A percentile compares a stretch with the other conserved stretches of the same genome.
These are phyloP conservation scores for Claviceps paspali DNA, from an alignment of 2,329 filamentous ascomycete species.

Conservation along the genomic window DNA sequence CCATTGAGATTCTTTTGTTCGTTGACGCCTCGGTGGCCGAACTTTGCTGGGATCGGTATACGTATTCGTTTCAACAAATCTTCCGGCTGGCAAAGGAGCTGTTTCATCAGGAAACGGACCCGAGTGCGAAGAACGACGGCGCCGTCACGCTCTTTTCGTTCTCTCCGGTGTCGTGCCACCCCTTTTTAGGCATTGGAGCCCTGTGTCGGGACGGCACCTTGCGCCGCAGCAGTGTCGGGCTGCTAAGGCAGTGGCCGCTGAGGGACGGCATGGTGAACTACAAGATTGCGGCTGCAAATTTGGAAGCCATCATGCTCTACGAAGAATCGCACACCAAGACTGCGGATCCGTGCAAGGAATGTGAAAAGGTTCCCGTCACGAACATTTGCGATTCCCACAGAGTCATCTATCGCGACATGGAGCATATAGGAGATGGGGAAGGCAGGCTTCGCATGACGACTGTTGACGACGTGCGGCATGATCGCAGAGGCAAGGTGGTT, in stretches of 20 bases:
- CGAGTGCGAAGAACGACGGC: background rate
- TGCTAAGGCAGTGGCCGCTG: slow-evolving; percentile 2
- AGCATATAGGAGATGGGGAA: background rate
- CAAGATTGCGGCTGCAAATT: slow-evolving; percentile 1
- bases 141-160: slow-evolving; percentile 1
- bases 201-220: slow-evolving; percentile 1
- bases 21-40: background rate
- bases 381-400: background rate
- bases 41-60: slow-evolving; percentile 3
- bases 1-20: slow-evolving; percentile 1
- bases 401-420: slow-evolving; percentile 1
- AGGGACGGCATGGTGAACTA: slow-evolving; percentile 3
- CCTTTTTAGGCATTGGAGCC: background rate
- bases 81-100: slow-evolving; percentile 2
- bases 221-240: slow-evolving; percentile 1
- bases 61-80: slow-evolving; percentile 1
- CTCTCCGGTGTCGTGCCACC: slow-evolving; percentile 1
- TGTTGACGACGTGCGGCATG: background rate
- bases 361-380: background rate
- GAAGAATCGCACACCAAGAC: background rate
- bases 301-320: slow-evolving; percentile 1
- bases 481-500: background rate
- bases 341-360: background rate
- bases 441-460: slow-evolving; percentile 1
- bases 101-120: background rate